These are phyloP conservation scores for Otatea glauca DNA, from an alignment of 176 grass and related monocot species.

Conservation along the genomic window DNA sequence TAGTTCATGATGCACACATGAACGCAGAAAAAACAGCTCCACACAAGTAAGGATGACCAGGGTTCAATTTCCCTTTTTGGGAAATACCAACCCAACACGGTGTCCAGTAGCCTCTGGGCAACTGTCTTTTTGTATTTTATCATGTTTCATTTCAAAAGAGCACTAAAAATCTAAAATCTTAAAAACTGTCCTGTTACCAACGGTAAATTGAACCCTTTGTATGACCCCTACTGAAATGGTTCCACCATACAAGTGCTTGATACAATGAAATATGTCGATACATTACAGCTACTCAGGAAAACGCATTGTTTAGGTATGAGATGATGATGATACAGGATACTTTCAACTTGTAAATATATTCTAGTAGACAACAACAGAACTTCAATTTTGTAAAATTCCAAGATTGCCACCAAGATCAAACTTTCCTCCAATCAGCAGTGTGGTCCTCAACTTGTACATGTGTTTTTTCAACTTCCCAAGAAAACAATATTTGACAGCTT, in stretches of 20 bases:
- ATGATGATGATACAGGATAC: slow-evolving; percentile 9
- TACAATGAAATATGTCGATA: not conserved
- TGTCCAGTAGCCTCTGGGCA: slow-evolving; percentile 26
- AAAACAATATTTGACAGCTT: not conserved
- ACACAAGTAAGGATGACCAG: slow-evolving; percentile 20
- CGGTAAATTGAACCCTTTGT: slow-evolving; percentile 4
- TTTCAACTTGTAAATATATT: not conserved
- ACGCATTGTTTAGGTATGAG: not conserved
- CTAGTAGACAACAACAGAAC: slow-evolving; percentile 9
- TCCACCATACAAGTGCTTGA: not conserved
- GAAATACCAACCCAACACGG: not conserved
- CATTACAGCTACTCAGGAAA: slow-evolving; percentile 7
- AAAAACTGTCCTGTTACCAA: not conserved
- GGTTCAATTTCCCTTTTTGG: not conserved
- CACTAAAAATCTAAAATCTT: slow-evolving; percentile 14
- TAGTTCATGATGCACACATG: slow-evolving; percentile 21
- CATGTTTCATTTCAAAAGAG: slow-evolving; percentile 2
- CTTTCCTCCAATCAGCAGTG: slow-evolving; percentile 9
- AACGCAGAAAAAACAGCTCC: slow-evolving; percentile 10
- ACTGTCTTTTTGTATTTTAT: not conserved
- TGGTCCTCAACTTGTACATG: not conserved
- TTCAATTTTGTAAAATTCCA: not conserved
- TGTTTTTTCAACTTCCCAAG: not conserved
- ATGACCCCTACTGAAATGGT: not conserved
- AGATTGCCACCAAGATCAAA: not conserved